phyloP scores from a whole-genome alignment of 208 protist genomes.

The Crithidia bombi region DNA sequence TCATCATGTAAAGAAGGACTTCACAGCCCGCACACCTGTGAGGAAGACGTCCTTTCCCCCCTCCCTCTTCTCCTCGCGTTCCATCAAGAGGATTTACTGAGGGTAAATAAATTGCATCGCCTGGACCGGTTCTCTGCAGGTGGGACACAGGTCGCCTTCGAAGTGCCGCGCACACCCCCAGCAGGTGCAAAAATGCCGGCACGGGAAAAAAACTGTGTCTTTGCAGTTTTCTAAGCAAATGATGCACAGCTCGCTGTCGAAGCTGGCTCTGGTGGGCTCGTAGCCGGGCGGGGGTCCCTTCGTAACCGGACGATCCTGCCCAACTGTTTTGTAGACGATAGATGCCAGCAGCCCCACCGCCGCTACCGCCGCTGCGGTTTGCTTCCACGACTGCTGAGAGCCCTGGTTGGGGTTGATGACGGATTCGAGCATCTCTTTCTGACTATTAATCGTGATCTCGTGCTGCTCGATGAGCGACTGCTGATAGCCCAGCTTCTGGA shows the following conservation, averaged over 20 bases:
- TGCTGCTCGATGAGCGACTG: constrained; percentile 66
- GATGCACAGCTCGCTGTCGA: constrained; percentile 71
- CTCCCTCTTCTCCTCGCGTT: neutral
- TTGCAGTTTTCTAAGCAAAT: constrained; percentile 65
- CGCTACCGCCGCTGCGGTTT: constrained; percentile 28
- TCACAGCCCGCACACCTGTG: too few species aligned
- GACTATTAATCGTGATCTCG: constrained; percentile 57
- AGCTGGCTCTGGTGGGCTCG: constrained; percentile 44
- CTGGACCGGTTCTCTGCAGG: constrained; percentile 46
- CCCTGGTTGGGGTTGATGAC: constrained; percentile 19
- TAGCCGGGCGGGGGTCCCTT: constrained; percentile 52
- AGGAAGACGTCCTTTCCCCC: neutral
- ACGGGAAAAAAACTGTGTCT: constrained; percentile 76
- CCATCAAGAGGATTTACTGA: constrained; percentile 22
- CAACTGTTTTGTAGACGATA: constrained; percentile 34
- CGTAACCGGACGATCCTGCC: constrained; percentile 8
- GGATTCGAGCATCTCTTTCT: constrained; percentile 63
- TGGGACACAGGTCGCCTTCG: constrained; percentile 39
- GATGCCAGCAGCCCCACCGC: constrained; percentile 28
- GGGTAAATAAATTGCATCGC: constrained; percentile 67
- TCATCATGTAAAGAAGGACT: too few species aligned
- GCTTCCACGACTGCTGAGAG: constrained; percentile 4
- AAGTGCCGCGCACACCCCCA: constrained; percentile 62
- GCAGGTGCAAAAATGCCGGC: constrained; percentile 72
- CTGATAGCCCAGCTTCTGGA: constrained; percentile 57